phyloP scores from a whole-genome alignment of 1,139 yeast genomes.

The Sugiyamaella paludigena region DNA sequence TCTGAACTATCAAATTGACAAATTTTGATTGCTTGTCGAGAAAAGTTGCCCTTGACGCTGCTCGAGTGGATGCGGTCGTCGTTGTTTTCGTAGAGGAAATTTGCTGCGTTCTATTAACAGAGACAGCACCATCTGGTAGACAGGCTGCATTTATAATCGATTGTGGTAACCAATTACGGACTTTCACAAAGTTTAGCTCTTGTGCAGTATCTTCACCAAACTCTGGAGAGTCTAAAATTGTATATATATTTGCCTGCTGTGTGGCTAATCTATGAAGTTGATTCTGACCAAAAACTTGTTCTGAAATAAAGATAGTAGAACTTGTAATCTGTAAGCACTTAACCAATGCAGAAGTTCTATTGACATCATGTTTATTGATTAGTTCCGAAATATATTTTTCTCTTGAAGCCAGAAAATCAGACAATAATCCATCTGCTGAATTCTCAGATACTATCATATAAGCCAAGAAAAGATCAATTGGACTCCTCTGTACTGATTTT shows the following conservation, averaged over 20 bases:
- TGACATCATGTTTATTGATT: not conserved
- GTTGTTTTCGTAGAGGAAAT: constrained; percentile 15
- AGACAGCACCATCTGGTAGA: constrained; percentile 20
- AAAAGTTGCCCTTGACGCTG: not conserved
- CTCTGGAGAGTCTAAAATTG: constrained; percentile 28
- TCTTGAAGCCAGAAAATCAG: constrained; percentile 16
- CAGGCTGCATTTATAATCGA: constrained; percentile 65
- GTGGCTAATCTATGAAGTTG: constrained; percentile 22
- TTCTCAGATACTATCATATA: constrained; percentile 20
- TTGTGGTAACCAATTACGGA: constrained; percentile 80
- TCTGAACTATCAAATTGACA: constrained; percentile 15
- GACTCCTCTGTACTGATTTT: not conserved
- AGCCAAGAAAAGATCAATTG: constrained; percentile 25
- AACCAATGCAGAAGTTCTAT: constrained; percentile 4
- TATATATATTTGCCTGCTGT: constrained; percentile 26
- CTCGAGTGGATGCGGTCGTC: constrained; percentile 18
- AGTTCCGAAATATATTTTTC: constrained; percentile 1
- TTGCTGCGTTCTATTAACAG: not conserved
- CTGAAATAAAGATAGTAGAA: constrained; percentile 23
- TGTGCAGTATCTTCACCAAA: constrained; percentile 16
- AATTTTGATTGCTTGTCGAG: constrained; percentile 17
- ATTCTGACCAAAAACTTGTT: constrained; percentile 26
- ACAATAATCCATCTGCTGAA: constrained; percentile 18
- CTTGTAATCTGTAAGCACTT: constrained; percentile 22
- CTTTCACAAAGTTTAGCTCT: constrained; percentile 55